phyloP scores from a whole-genome alignment of 1,139 yeast species.

The Hemisphaericaspora lyxosophila region DNA sequence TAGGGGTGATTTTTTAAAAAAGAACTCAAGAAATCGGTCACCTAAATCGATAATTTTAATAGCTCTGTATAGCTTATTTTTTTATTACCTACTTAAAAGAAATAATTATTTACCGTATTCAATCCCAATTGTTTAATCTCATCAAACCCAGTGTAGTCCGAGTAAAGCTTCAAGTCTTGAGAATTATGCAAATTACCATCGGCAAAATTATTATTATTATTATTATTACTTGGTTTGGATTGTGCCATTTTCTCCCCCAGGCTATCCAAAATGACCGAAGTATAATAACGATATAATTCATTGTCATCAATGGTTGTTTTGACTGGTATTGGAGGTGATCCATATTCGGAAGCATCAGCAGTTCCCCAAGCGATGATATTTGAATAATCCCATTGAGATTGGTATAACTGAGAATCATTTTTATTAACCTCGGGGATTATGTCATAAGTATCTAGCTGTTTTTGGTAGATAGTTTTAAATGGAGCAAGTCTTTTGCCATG shows the following conservation, averaged over 20 bases:
- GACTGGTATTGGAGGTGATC: constrained; percentile 9
- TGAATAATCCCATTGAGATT: constrained; percentile 14
- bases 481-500: not conserved
- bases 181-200: constrained; percentile 6
- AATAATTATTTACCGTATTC: constrained; percentile 13
- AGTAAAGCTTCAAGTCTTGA: constrained; percentile 23
- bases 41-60: too few relatives aligned
- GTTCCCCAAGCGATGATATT: constrained; percentile 4
- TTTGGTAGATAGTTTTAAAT: not conserved
- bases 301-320: constrained; percentile 16
- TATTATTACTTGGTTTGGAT: constrained; percentile 4
- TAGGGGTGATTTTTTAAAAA: too few relatives aligned
- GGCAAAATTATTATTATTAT: too few relatives aligned
- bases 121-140: constrained; percentile 14
- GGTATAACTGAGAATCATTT: constrained; percentile 11
- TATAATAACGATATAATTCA: constrained; percentile 18
- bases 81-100: constrained; percentile 6
- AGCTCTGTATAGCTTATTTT: too few relatives aligned
- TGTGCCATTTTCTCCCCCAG: constrained; percentile 7
- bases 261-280: constrained; percentile 4
- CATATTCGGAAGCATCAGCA: constrained; percentile 8
- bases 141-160: constrained; percentile 27
- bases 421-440: not conserved
- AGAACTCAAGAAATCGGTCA: too few relatives aligned
- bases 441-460: too few relatives aligned